phyloP scores from a whole-genome alignment of 2,329 filamentous ascomycete species.

The Sporothrix curviconia region DNA sequence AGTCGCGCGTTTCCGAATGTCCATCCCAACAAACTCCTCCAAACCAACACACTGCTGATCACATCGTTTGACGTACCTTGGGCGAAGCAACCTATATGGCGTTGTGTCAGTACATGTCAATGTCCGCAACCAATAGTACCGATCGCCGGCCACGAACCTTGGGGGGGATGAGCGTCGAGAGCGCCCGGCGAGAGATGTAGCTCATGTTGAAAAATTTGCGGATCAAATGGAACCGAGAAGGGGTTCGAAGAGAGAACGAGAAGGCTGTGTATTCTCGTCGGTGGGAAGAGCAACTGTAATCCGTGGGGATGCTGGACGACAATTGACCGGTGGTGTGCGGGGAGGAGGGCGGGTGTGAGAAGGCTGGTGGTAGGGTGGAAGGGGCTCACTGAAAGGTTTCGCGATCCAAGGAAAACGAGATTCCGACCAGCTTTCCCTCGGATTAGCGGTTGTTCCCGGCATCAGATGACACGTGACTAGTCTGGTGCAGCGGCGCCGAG shows the following conservation, averaged over 20 bases:
- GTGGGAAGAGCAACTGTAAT: conserved; percentile 7
- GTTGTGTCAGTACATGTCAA: not conserved
- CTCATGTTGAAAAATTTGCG: conserved; percentile 66
- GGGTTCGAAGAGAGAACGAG: conserved; percentile 23
- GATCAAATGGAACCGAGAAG: conserved; percentile 9
- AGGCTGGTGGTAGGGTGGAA: conserved; percentile 1
- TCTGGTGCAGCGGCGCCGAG: too few species aligned
- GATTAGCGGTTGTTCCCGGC: conserved; percentile 31
- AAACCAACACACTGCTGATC: not conserved
- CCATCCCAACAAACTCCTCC: not conserved
- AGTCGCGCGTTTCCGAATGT: conserved; percentile 18
- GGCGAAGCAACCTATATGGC: conserved; percentile 66
- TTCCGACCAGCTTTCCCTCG: conserved; percentile 19
- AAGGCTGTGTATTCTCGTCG: conserved; percentile 9
- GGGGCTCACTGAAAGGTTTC: conserved; percentile 11
- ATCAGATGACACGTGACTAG: conserved; percentile 21
- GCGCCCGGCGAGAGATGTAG: conserved; percentile 81
- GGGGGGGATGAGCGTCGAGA: conserved; percentile 97
- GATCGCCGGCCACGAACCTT: conserved; percentile 60
- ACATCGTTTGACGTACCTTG: conserved; percentile 57
- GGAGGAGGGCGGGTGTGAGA: conserved; percentile 2
- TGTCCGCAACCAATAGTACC: not conserved
- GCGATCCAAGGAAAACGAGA: conserved; percentile 16
- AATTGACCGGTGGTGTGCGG: conserved; percentile 7
- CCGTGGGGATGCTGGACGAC: conserved; percentile 9